Conservation (phyloP, 2,329 filamentous ascomycete genomes). For the Geoglossum cookeanum region DNA sequence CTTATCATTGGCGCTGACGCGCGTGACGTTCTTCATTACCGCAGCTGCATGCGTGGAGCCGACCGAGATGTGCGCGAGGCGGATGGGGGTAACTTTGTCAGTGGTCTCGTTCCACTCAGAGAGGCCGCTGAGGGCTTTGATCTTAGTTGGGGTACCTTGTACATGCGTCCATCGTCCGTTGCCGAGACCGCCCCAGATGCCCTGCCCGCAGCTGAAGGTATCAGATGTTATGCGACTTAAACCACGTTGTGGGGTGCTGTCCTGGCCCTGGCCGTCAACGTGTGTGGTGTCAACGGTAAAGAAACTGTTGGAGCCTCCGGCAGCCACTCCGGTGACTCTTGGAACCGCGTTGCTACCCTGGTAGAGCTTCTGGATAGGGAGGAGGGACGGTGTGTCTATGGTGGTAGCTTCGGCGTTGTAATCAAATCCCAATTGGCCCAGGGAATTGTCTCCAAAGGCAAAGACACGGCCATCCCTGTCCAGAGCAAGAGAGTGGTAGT, state of each 20-base stretch:
- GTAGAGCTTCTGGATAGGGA: constrained; percentile 59
- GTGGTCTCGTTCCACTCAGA: constrained; percentile 69
- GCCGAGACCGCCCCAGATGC: constrained; percentile 66
- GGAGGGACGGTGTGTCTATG: constrained; percentile 48
- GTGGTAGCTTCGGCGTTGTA: constrained; percentile 40
- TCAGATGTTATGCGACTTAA: constrained; percentile 47
- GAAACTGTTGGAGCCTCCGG: constrained; percentile 73
- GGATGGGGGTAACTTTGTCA: constrained; percentile 55
- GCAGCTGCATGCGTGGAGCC: constrained; percentile 68
- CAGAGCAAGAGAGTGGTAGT: constrained; percentile 66
- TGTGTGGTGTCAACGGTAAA: constrained; percentile 65
- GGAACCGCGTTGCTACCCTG: constrained; percentile 41
- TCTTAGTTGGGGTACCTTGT: constrained; percentile 55
- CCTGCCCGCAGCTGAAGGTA: constrained; percentile 72
- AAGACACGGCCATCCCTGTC: constrained; percentile 63
- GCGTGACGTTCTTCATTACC: constrained; percentile 63
- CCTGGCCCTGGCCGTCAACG: constrained; percentile 28
- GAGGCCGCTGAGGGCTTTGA: constrained; percentile 66
- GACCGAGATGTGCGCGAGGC: constrained; percentile 50
- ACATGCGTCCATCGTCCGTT: constrained; percentile 82
- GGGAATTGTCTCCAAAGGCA: constrained; percentile 76
- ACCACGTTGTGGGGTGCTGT: constrained; percentile 21
- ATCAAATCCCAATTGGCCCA: constrained; percentile 79
- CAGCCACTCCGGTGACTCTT: constrained; percentile 57
- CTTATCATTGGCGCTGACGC: constrained; percentile 34